Conservation (phyloP, 306 rosid species). For the Sindora glabra region DNA sequence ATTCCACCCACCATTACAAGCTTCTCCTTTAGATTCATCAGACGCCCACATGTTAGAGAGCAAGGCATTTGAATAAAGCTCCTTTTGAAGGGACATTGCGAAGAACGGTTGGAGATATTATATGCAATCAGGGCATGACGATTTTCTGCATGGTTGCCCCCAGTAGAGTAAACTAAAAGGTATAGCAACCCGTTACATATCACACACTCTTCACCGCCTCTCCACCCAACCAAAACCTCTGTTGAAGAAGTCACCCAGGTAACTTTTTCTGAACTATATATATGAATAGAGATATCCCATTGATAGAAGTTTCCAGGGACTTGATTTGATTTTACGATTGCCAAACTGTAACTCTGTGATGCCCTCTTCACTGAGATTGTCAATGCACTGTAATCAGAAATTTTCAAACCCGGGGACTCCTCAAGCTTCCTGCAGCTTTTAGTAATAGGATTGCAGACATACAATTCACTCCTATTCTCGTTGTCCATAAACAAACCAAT, state of each 20-base stretch:
- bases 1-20: constrained; percentile 99
- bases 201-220: constrained; percentile 91
- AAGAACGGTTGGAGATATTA: constrained; percentile 38
- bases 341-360: constrained; percentile 42
- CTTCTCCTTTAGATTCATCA: constrained; percentile 84
- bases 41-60: constrained; percentile 84
- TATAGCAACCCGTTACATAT: constrained; percentile 76
- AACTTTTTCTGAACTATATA: constrained; percentile 50
- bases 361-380: constrained; percentile 57
- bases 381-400: constrained; percentile 72
- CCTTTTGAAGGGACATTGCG: constrained; percentile 42
- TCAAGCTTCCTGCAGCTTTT: constrained; percentile 45
- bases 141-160: constrained; percentile 39
- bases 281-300: constrained; percentile 71
- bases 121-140: constrained; percentile 69
- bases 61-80: constrained; percentile 74
- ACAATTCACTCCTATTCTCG: constrained; percentile 52
- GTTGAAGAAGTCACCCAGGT: constrained; percentile 55
- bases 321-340: constrained; percentile 78
- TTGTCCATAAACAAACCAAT: constrained; percentile 85
- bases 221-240: constrained; percentile 84
- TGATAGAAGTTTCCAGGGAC: constrained; percentile 68
- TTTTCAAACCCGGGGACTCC: constrained; percentile 54
- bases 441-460: constrained; percentile 75
- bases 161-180: constrained; percentile 72